Evolutionary conservation across 2,329 filamentous ascomycete genomes (phyloP), one percentile per base, ranked within the genome.

Genomic region (Didymella arachidicola): DNA sequence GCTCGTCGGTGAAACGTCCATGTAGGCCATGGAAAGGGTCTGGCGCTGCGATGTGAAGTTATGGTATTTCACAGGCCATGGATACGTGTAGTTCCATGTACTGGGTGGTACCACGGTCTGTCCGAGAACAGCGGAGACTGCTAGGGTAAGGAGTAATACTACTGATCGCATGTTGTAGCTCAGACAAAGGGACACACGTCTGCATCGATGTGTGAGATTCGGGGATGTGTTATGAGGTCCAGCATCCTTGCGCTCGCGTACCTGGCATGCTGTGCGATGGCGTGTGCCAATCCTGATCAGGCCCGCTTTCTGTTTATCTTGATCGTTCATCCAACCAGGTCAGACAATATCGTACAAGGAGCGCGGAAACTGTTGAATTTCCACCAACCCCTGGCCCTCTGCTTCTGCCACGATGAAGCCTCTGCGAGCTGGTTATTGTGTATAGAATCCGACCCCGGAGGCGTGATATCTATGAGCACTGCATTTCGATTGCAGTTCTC

Each of bases 21-120:
- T 84, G 63, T 84, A 85, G 16, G 82, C 83, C 83, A 85, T 86
- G 41, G 83, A 77, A 26, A 85, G 71, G n/a, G 78, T 69, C 46
- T 80, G 76, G 14, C 73, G 70, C 68, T 85, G 83, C 39, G 82
- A 83, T 1, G 70, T 72, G 64, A 86, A 80, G 41, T 71, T 74
- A 71, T 81, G 83, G 32, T 82, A 73, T 59, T 83, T 60, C n/a
- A 70, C 57, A 1, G 82, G 82, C 68, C 77, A 83, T 19, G 82
- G 82, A 63, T 85, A 85, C 1, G 81, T 81, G 69, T 83, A 72
- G 36, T 71, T 64, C 66, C 66, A 69, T 26, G 50, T 42, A 32
- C 65, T 65, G 16, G 66, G 63, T 6, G 65, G 63, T 14, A 64
- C 32, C 5, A 61, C 50, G 2, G 39, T 61, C 41, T 48, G 44